Base-by-base conservation (phyloP, 768 basidiomycete species). In the Clitopilus passeckerianus region DNA sequence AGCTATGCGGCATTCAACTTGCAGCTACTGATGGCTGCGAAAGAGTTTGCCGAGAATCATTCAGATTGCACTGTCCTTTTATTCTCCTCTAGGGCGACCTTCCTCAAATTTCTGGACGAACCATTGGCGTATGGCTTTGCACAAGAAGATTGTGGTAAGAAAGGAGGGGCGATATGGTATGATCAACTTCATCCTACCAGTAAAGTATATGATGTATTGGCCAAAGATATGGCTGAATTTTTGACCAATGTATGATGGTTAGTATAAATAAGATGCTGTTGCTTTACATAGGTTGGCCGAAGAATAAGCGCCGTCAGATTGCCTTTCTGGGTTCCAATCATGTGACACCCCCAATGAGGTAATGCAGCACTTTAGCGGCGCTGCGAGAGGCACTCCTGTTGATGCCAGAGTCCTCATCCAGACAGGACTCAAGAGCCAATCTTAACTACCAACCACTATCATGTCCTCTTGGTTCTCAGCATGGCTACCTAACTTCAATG, bases 401-500 rank as follows among this genome's bases (percentile, higher is more conserved):
- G n/a, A n/a, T n/a, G n/a, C n/a, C n/a, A n/a, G 27, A 30, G 27
- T 30, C 4, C 27, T 30, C 27, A 30, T 30, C 27, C 27, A 30
- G 27, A 30, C 27, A 30, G 27, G 7, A 30, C 27, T 30, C 27
- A 30, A 30, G 27, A 30, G 4, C 27, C 27, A 30, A 30, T 30
- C 27, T 30, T 30, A 30, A 7, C 27, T 30, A 30, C 27, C 27
- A 30, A 30, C 27, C 27, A 30, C 27, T 30, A 30, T 7, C 27
- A 82, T 81, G 81, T 71, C 75, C 61, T 74, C 79, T 54, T 87
- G 86, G 86, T 84, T 77, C 66, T 75, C 80, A 43, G 76, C 78
- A 37, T 84, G 81, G 81, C 67, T 84, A 57, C 87, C 89, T 22
- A 80, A 80, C 70, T 73, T 91, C 37, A 22, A 22, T 50, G 46